Conservation (phyloP, 139 green algal genomes). For the Dunaliella primolecta region DNA sequence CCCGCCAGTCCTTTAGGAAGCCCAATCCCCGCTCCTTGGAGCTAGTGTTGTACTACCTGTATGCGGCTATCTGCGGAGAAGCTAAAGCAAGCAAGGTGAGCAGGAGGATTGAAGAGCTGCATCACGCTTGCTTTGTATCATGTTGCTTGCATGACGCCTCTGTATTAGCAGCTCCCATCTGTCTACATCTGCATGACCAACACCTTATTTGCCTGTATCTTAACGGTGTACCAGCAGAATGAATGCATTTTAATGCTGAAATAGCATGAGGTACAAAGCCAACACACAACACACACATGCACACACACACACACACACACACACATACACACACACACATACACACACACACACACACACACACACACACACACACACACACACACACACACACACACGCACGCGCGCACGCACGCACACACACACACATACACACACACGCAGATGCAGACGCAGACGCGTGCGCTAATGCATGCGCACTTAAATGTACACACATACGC, state of each 20-base stretch:
- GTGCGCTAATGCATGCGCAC: background rate
- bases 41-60: slow-evolving; percentile 33
- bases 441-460: background rate
- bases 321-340: too few relatives aligned
- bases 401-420: background rate
- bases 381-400: background rate
- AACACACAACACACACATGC: too few relatives aligned
- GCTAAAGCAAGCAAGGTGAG: slow-evolving; percentile 19
- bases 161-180: too few relatives aligned
- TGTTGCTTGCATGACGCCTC: too few relatives aligned
- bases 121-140: background rate
- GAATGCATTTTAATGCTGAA: too few relatives aligned
- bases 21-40: slow-evolving; percentile 45
- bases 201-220: too few relatives aligned
- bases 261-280: too few relatives aligned
- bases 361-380: background rate
- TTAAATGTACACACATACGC: background rate
- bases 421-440: background rate
- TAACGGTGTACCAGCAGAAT: too few relatives aligned
- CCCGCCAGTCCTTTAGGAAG: slow-evolving; percentile 32
- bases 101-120: background rate
- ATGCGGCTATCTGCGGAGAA: slow-evolving; percentile 29
- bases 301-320: too few relatives aligned
- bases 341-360: background rate
- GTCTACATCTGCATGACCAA: too few relatives aligned